Base-by-base conservation (phyloP, 495 filamentous ascomycete species). In the Friedmanniomyces simplex region DNA sequence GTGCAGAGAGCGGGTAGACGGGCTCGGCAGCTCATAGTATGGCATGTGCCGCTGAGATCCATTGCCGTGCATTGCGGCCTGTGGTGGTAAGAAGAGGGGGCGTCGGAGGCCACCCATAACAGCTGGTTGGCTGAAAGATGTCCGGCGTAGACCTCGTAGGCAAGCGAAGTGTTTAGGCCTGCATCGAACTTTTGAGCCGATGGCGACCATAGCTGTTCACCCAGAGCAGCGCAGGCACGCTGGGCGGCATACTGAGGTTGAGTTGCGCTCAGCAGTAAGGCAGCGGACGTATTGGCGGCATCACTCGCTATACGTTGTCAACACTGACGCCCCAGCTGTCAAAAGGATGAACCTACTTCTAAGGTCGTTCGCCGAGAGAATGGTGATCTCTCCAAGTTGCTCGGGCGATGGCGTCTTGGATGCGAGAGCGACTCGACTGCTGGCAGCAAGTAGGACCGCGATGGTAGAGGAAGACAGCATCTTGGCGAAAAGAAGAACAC, bases 81-180 rank as follows among this genome's bases (percentile, higher is more conserved):
- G 25, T 28, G 46, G 24, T 49, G 6, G 46, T 49, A 21, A 20
- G 49, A 52, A 3, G 25, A 2, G 4, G n/a, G 49, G n/a, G 26
- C 30, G 2, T 52, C 49, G 2, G 58, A 16, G 4, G 49, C 25
- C 34, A 58, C 42, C 55, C 55, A 58, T n/a, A 66, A 52, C 10
- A 36, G 25, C n/a, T 41, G 37, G 41, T 59, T 64, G 65, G 52
- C 61, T 48, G 30, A 61, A 21, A 39, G 52, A n/a, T 43, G 59
- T 52, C n/a, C 57, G 21, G 24, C 41, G 55, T 66, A 67, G 11
- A 57, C 43, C 51, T 69, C 67, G 59, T 74, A 74, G 1, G 56
- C 50, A 0, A 74, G 62, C 8, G 68, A 65, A 0, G 51, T 58
- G 50, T 63, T 66, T 11, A 74, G 53, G 5, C 65, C 60, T 6